Base-by-base conservation (phyloP, 768 basidiomycete genomes). In the Trametes sanguinea region DNA sequence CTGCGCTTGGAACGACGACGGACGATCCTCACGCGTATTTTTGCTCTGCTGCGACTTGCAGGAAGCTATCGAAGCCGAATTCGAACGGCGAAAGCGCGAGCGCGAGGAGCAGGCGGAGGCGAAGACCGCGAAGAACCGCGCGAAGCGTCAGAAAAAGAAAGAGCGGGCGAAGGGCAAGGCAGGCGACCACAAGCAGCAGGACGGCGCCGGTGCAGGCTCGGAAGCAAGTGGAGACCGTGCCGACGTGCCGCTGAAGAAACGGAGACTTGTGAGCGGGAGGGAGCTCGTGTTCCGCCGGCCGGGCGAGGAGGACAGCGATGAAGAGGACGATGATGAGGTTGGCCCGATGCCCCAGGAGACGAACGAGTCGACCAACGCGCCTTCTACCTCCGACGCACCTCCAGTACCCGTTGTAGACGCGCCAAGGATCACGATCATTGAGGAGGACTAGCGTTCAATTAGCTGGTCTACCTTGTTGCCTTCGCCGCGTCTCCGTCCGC, bases 71-170 rank as follows among this genome's bases (percentile, higher is more conserved):
- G 80, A 78, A 27, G 79, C 78, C 9, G 95, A 90, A 51, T 97
- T 95, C 67, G 88, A 90, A 68, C 81, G 75, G 51, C 89, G 87
- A 67, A 84, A 88, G 69, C 81, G 79, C 46, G 89, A 88, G 62
- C 82, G 87, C 30, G 88, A 92, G 37, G 87, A 86, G 32, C 69
- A 76, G 3, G 86, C 90, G 0, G 88, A 96, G 48, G 87, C 89
- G 2, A 97, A 95, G 78, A 98, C 96, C 0, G 88, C 93, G 11
- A 98, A 95, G 78, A 99, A 99, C 73, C 84, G 97, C 17, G 91
- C 92, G 14, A 98, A 92, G 73, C 79, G 97, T 47, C 91, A 89
- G 74, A 97, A 96, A 81, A 93, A 94, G 80, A 98, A 95, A 73
- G 89, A 83, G 65, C 78, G 85, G 52, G 74, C 83, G 42, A 87